A percentile compares a stretch with the other conserved stretches of the same genome.
These are phyloP conservation scores for Citrus trifoliata DNA, from an alignment of 345 rosid species.

Conservation along the genomic window DNA sequence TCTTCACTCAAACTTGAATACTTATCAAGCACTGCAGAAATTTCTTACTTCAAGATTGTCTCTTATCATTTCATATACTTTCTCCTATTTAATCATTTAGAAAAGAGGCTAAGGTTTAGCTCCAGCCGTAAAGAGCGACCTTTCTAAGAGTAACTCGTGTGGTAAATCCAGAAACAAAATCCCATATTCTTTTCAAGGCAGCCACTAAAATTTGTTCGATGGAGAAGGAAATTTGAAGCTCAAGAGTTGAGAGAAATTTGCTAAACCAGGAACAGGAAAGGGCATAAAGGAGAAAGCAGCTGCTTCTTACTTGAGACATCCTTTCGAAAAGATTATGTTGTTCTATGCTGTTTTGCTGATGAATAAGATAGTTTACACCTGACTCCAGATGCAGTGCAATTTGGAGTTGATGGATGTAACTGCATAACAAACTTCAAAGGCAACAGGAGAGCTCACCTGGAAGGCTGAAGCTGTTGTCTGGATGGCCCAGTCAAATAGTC, in stretches of 20 bases:
- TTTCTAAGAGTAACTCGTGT: too few species aligned
- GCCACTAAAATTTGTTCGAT: slow-evolving; percentile 49
- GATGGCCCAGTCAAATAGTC: slow-evolving; percentile 84
- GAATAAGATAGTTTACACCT: slow-evolving; percentile 56
- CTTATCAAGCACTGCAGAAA: slow-evolving; percentile 92
- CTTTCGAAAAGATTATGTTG: slow-evolving; percentile 85
- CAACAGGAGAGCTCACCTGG: slow-evolving; percentile 44
- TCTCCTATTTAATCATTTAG: too few species aligned
- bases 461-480: slow-evolving; percentile 88
- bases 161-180: too few species aligned
- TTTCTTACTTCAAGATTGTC: slow-evolving; percentile 70
- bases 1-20: slow-evolving; percentile 65
- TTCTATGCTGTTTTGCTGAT: slow-evolving; percentile 86
- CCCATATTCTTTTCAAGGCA: slow-evolving; percentile 66
- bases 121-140: too few species aligned
- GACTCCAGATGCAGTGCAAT: slow-evolving; percentile 2
- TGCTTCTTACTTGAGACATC: slow-evolving; percentile 83
- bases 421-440: background rate
- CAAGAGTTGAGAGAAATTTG: background rate
- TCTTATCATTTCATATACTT: slow-evolving; percentile 85
- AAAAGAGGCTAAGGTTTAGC: too few species aligned
- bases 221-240: slow-evolving; percentile 14
- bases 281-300: background rate
- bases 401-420: background rate
- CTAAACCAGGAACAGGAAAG: background rate